Evolutionary conservation across 495 filamentous ascomycete species (phyloP).

Genomic region (Chaetomium cochliodes): DNA sequence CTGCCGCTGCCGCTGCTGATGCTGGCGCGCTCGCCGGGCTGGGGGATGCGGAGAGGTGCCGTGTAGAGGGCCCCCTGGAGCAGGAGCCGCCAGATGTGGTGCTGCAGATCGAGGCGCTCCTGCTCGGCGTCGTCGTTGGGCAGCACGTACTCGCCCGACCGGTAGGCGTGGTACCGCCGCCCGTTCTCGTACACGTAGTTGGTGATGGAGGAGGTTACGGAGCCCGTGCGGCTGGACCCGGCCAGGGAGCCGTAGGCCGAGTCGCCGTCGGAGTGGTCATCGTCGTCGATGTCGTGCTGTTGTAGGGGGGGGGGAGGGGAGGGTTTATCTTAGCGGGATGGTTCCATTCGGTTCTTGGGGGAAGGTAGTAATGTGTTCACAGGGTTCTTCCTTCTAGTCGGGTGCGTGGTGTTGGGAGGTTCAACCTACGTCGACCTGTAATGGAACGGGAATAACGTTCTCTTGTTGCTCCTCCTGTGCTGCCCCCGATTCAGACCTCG

Average conservation of each 20-base stretch:
- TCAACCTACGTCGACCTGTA: conserved; percentile 13
- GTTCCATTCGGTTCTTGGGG: no score
- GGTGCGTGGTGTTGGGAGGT: not conserved
- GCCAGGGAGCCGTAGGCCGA: conserved; percentile 28
- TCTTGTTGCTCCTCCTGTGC: not conserved
- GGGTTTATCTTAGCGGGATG: not conserved
- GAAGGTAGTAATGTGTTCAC: no score
- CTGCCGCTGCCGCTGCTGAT: no score
- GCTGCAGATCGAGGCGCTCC: conserved; percentile 31
- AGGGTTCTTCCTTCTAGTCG: no score
- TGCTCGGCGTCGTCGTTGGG: conserved; percentile 36
- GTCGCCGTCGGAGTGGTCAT: conserved; percentile 27
- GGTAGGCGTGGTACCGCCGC: conserved; percentile 36
- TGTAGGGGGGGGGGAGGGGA: not conserved
- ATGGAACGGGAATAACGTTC: not conserved
- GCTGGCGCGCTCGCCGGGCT: conserved; percentile 28
- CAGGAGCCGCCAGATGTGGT: conserved; percentile 26
- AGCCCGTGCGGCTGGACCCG: conserved; percentile 25
- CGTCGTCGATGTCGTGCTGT: conserved; percentile 17
- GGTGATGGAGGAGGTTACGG: conserved; percentile 33
- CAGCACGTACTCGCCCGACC: conserved; percentile 30
- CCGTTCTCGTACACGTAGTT: conserved; percentile 36
- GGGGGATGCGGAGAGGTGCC: conserved; percentile 47
- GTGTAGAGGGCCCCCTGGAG: conserved; percentile 42
- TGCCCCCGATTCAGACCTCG: not conserved